Conservation (phyloP, 768 basidiomycete genomes). For the Lentinula sp. region DNA sequence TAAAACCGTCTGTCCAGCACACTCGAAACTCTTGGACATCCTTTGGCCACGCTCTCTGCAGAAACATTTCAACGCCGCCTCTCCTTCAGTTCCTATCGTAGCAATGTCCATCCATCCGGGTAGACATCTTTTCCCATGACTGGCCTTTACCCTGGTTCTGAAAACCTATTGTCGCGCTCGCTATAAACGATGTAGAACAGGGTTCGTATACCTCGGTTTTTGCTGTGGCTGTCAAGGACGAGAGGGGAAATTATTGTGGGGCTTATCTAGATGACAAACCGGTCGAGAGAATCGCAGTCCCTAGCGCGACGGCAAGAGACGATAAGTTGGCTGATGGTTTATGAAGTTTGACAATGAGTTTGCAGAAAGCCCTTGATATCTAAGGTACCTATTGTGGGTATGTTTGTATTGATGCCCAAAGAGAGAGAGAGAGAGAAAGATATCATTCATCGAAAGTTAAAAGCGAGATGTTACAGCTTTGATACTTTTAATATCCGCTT, state of each 20-base stretch:
- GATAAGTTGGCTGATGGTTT: slow-evolving; percentile 23
- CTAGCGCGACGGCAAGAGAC: slow-evolving; percentile 15
- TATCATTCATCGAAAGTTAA: neutral
- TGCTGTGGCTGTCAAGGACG: slow-evolving; percentile 22
- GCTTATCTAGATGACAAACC: slow-evolving; percentile 20
- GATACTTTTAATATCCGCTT: neutral
- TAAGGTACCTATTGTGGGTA: neutral
- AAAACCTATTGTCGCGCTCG: neutral
- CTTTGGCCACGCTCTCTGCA: slow-evolving; percentile 9
- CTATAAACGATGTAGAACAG: slow-evolving; percentile 8
- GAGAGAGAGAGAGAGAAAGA: too few relatives aligned
- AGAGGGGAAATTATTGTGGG: slow-evolving; percentile 22
- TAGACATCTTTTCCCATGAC: slow-evolving; percentile 23
- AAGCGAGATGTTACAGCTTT: neutral
- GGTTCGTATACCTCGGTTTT: slow-evolving; percentile 22
- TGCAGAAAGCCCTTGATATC: slow-evolving; percentile 6
- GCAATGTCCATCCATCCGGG: slow-evolving; percentile 21
- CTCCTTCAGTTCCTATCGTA: slow-evolving; percentile 12
- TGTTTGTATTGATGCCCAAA: neutral
- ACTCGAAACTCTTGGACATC: slow-evolving; percentile 13
- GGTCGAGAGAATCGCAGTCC: slow-evolving; percentile 15
- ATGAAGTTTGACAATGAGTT: slow-evolving; percentile 20
- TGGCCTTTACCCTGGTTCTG: slow-evolving; percentile 12
- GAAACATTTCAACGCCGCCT: neutral
- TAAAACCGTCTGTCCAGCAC: slow-evolving; percentile 3